phyloP scores from a whole-genome alignment of 2,329 filamentous ascomycete genomes.

The Cercospora zeina region DNA sequence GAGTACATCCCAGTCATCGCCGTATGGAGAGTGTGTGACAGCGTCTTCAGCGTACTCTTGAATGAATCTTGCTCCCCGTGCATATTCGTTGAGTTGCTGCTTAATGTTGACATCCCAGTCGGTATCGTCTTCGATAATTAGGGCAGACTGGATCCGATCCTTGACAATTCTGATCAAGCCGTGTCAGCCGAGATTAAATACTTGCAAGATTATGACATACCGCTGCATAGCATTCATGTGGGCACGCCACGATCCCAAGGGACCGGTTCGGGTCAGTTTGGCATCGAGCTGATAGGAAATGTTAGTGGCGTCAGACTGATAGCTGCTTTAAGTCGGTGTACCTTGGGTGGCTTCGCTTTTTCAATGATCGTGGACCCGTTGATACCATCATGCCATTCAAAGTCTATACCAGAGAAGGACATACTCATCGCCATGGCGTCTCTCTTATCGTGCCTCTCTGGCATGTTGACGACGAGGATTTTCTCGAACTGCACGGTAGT shows the following conservation, averaged over 20 bases:
- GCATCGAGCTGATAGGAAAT: too few species aligned
- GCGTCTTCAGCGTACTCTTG: neutral
- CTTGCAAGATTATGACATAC: neutral
- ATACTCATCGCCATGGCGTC: neutral
- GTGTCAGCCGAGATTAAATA: too few species aligned
- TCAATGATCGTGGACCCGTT: neutral
- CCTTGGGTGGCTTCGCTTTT: neutral
- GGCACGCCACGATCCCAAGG: slow-evolving; percentile 5
- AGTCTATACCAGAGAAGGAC: slow-evolving; percentile 1
- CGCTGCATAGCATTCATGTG: slow-evolving; percentile 10
- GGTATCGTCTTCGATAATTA: slow-evolving; percentile 8
- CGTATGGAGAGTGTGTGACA: neutral
- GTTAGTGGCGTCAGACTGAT: neutral
- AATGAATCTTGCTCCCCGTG: neutral
- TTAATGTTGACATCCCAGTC: slow-evolving; percentile 3
- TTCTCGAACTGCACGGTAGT: neutral
- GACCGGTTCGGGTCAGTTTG: too few species aligned
- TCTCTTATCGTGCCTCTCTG: slow-evolving; percentile 3
- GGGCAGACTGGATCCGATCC: slow-evolving; percentile 3
- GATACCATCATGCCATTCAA: neutral
- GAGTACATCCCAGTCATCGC: slow-evolving; percentile 8
- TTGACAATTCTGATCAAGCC: neutral
- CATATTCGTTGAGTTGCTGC: slow-evolving; percentile 1
- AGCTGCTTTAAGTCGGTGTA: neutral
- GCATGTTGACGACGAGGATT: neutral